Percentiles rank a stretch among this genome's conserved stretches.
Conservation (phyloP, 2,329 filamentous ascomycete species). For the Fonsecaea multimorphosa region DNA sequence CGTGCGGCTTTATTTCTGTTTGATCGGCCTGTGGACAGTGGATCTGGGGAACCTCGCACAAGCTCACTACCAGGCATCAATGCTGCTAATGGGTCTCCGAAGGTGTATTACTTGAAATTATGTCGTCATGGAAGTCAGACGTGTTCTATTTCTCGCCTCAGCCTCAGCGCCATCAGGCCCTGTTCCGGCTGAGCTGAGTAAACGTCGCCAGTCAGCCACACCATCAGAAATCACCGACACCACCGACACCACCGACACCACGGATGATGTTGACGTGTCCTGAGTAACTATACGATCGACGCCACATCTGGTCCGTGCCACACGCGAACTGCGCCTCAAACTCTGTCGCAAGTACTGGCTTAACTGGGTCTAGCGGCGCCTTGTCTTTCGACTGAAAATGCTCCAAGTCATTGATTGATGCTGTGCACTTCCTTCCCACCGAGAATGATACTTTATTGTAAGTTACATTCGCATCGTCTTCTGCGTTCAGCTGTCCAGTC, state of each 20-base stretch:
- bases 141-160: not conserved
- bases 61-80: slow-evolving; percentile 16
- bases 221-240: not conserved
- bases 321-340: slow-evolving; percentile 1
- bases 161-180: not conserved
- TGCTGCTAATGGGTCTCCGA: slow-evolving; percentile 13
- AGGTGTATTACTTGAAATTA: not conserved
- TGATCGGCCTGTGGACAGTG: not conserved
- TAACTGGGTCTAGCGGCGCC: not conserved
- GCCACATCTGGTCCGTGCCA: not conserved
- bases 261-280: too few relatives aligned
- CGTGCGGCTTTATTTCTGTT: not conserved
- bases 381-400: not conserved
- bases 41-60: slow-evolving; percentile 1
- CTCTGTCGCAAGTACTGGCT: not conserved
- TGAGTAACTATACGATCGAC: not conserved
- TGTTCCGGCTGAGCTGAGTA: not conserved
- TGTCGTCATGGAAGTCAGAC: slow-evolving; percentile 3
- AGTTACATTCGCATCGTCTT: slow-evolving; percentile 8
- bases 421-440: not conserved
- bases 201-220: not conserved
- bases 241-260: too few relatives aligned
- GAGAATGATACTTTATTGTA: not conserved
- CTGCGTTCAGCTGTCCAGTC: not conserved
- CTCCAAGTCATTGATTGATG: not conserved